These are phyloP conservation scores for Beauveria medogensis DNA, from an alignment of 2,329 filamentous ascomycete species.

Conservation along the genomic window DNA sequence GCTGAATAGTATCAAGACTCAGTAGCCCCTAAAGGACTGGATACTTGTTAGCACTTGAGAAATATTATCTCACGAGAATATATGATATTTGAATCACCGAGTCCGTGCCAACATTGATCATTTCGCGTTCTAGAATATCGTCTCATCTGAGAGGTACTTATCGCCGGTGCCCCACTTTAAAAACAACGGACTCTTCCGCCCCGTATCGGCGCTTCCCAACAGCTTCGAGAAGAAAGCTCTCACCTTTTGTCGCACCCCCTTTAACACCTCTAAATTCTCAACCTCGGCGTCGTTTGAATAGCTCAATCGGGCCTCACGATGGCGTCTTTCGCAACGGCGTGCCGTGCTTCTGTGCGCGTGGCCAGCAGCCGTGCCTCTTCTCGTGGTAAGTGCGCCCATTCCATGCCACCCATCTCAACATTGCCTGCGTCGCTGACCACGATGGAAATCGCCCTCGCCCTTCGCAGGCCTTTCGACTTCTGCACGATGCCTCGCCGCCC, in stretches of 20 bases:
- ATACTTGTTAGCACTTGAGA: background rate
- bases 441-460: background rate
- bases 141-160: conserved; percentile 1
- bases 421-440: conserved; percentile 8
- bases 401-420: background rate
- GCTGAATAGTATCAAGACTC: background rate
- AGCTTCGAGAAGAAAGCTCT: conserved; percentile 23
- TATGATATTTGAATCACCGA: too few species aligned
- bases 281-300: conserved; percentile 14
- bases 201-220: conserved; percentile 26
- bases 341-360: conserved; percentile 55
- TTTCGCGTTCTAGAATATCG: background rate
- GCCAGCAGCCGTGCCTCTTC: conserved; percentile 38
- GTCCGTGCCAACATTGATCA: background rate
- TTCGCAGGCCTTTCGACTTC: conserved; percentile 56
- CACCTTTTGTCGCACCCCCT: conserved; percentile 16
- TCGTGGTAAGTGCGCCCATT: conserved; percentile 44
- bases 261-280: background rate
- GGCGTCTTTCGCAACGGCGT: conserved; percentile 59
- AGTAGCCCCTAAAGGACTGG: background rate
- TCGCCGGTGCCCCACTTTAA: conserved; percentile 20
- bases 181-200: conserved; percentile 22
- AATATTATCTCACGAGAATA: background rate
- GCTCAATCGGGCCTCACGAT: conserved; percentile 34
- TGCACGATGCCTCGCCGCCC: conserved; percentile 58